Conservation (phyloP, 176 grass and related monocot genomes). For the Cenchrus purpureus region DNA sequence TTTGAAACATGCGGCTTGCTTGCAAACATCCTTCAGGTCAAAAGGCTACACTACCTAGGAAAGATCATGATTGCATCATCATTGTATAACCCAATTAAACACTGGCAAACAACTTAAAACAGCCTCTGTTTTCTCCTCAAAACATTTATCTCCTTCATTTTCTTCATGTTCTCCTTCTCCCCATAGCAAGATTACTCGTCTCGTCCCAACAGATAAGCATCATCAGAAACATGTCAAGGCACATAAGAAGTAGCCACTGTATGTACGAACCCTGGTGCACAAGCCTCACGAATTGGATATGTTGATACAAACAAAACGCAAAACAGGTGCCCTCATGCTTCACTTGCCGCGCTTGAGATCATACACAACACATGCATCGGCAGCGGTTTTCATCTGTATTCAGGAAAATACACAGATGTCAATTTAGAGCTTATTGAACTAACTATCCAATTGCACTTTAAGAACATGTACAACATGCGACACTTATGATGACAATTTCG, state of each 20-base stretch:
- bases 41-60: too few relatives aligned
- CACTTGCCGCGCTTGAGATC: conserved; percentile 68
- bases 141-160: background rate
- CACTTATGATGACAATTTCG: background rate
- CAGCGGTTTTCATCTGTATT: conserved; percentile 80
- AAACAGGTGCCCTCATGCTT: conserved; percentile 37
- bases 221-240: conserved; percentile 11
- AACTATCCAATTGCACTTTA: background rate
- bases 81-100: too few relatives aligned
- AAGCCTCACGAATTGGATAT: conserved; percentile 10
- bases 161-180: background rate
- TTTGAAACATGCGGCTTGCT: too few relatives aligned
- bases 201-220: background rate
- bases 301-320: conserved; percentile 4
- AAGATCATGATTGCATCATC: too few relatives aligned
- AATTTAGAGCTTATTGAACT: background rate
- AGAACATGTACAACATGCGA: conserved; percentile 2
- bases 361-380: conserved; percentile 65
- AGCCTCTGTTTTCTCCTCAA: background rate
- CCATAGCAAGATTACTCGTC: background rate
- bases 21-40: too few relatives aligned
- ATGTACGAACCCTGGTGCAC: conserved; percentile 28
- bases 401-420: background rate
- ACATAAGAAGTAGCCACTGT: conserved; percentile 17
- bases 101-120: background rate